These are phyloP conservation scores for Ceratobasidium theobromae DNA, from an alignment of 1,284 basidiomycete species.

Conservation along the genomic window DNA sequence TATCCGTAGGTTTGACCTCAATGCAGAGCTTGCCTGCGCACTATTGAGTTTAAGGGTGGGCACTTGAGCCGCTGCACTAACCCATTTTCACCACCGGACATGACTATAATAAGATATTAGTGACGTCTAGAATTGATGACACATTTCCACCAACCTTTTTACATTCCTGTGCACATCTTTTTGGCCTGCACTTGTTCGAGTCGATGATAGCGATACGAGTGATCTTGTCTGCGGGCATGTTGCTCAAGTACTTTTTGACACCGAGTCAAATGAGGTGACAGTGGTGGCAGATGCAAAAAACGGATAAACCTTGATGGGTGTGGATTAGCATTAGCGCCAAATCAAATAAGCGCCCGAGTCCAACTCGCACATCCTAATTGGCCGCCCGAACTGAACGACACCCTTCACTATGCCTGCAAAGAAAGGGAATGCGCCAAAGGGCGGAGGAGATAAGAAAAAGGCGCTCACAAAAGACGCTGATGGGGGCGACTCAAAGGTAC, in stretches of 20 bases:
- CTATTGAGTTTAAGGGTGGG: neutral
- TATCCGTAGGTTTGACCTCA: conserved; percentile 90
- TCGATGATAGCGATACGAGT: conserved; percentile 96
- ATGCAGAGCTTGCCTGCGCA: conserved; percentile 89
- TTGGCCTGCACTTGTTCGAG: conserved; percentile 90
- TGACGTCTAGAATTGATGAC: neutral
- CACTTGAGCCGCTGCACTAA: conserved; percentile 45
- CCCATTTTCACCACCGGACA: conserved; percentile 99
- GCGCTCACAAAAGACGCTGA: conserved; percentile 25
- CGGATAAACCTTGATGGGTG: conserved; percentile 19
- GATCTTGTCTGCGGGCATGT: conserved; percentile 70
- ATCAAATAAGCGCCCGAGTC: conserved; percentile 7
- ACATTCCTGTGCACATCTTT: conserved; percentile 88
- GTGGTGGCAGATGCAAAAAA: conserved; percentile 19
- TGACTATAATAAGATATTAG: conserved; percentile 55
- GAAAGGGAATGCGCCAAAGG: conserved; percentile 12
- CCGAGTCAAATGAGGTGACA: neutral
- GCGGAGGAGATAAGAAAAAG: conserved; percentile 23
- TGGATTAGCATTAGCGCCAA: neutral
- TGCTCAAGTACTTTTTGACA: neutral
- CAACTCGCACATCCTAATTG: conserved; percentile 7
- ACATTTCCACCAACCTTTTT: conserved; percentile 64
- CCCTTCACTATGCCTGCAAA: conserved; percentile 15
- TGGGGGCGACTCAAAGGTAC: conserved; percentile 26
- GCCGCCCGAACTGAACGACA: neutral